These are phyloP conservation scores for Tieghemiomyces parasiticus DNA, from an alignment of 192 early-diverging fungal genomes.

Conservation along the genomic window DNA sequence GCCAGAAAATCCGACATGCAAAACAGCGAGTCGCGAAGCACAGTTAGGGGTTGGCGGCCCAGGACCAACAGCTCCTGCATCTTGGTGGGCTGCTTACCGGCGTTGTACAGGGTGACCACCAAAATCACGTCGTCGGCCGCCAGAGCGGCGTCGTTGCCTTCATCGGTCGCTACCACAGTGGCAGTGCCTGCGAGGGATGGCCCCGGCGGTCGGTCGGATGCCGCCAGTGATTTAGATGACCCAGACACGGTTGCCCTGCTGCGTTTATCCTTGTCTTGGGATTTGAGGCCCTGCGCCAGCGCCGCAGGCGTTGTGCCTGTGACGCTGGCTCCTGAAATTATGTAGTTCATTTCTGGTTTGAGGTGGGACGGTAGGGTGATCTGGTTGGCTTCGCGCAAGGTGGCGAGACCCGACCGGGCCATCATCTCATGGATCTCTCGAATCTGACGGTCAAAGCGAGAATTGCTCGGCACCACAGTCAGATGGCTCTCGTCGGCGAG, in stretches of 20 bases:
- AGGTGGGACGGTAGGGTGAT: conserved; percentile 28
- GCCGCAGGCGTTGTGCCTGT: not conserved
- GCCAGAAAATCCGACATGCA: conserved; percentile 49
- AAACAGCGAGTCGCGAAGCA: conserved; percentile 51
- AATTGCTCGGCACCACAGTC: no score
- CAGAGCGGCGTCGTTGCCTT: conserved; percentile 17
- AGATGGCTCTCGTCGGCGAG: no score
- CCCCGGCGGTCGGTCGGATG: no score
- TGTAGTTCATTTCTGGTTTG: conserved; percentile 32
- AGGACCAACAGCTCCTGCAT: conserved; percentile 50
- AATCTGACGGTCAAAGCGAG: not conserved
- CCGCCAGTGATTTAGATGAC: no score
- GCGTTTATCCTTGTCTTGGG: not conserved
- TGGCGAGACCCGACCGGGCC: conserved; percentile 26
- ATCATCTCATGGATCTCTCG: conserved; percentile 14
- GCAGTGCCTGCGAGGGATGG: no score
- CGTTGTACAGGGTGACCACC: conserved; percentile 46
- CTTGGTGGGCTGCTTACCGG: conserved; percentile 28
- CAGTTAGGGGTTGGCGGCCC: conserved; percentile 49
- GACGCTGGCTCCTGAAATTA: conserved; percentile 11
- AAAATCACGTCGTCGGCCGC: conserved; percentile 37
- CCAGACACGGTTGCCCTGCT: no score
- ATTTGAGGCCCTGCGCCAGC: not conserved
- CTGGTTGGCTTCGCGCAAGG: conserved; percentile 29
- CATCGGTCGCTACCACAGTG: conserved; percentile 20